These are phyloP conservation scores for Trichaptum fuscoviolaceum DNA, from an alignment of 768 basidiomycete genomes.

Conservation along the genomic window DNA sequence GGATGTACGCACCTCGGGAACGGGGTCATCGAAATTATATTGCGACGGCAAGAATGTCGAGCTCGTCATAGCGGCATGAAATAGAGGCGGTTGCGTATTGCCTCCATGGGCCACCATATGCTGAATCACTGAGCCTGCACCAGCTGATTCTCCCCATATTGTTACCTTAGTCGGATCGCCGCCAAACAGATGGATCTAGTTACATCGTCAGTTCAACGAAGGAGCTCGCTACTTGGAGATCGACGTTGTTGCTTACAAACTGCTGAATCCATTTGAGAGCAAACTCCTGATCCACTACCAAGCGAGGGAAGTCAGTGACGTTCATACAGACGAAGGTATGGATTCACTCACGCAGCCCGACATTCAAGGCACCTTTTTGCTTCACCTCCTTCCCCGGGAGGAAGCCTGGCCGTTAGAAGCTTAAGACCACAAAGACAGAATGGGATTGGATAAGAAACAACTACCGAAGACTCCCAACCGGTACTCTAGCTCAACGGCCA, in stretches of 20 bases:
- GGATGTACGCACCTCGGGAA: conserved; percentile 30
- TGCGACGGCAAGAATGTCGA: conserved; percentile 42
- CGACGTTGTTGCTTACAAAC: conserved; percentile 22
- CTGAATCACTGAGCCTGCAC: conserved; percentile 45
- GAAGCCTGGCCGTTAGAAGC: conserved; percentile 27
- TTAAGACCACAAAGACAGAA: background rate
- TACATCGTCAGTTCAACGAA: conserved; percentile 14
- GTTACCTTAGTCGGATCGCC: conserved; percentile 35
- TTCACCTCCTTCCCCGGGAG: conserved; percentile 39
- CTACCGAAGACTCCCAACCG: conserved; percentile 34
- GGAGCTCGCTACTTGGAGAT: background rate
- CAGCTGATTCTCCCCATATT: conserved; percentile 37
- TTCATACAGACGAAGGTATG: background rate
- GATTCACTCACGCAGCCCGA: conserved; percentile 37
- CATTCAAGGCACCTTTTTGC: conserved; percentile 38
- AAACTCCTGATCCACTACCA: conserved; percentile 37
- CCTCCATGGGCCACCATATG: conserved; percentile 44
- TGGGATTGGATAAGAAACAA: background rate
- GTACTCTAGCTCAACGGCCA: conserved; percentile 35
- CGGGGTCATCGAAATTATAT: conserved; percentile 36
- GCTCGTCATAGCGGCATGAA: conserved; percentile 39
- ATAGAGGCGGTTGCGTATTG: conserved; percentile 38
- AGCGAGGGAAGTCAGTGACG: background rate
- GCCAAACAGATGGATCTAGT: conserved; percentile 35
- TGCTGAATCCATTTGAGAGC: conserved; percentile 38